A percentile compares a stretch with the other conserved stretches of the same genome.
Conservation (phyloP, 1,284 basidiomycete species). For the Rhodotorula sp. region DNA sequence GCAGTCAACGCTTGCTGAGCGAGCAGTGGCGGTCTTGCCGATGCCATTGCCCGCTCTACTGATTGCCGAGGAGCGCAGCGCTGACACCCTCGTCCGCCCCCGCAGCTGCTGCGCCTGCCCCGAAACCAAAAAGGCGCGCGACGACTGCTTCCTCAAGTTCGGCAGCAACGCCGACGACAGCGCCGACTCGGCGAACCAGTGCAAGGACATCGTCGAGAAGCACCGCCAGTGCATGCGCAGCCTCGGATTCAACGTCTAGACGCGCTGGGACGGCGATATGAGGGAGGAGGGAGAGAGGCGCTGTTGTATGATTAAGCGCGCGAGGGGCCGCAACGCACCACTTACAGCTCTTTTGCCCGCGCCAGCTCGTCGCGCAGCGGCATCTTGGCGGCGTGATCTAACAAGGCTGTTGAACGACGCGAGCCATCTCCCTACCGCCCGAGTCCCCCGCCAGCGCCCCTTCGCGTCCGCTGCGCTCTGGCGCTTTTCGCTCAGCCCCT, state of each 20-base stretch:
- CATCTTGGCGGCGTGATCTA: too few relatives aligned
- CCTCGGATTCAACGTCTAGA: slow-evolving; percentile 51
- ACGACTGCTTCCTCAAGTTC: slow-evolving; percentile 85
- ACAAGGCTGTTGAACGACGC: too few relatives aligned
- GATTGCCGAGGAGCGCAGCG: slow-evolving; percentile 81
- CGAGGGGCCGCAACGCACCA: too few relatives aligned
- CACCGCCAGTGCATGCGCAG: slow-evolving; percentile 89
- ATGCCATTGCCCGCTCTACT: slow-evolving; percentile 51
- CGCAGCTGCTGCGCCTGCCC: slow-evolving; percentile 86
- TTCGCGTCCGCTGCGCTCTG: too few relatives aligned
- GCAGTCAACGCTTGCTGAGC: too few relatives aligned
- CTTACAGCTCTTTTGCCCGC: too few relatives aligned
- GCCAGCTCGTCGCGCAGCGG: too few relatives aligned
- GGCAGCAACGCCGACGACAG: slow-evolving; percentile 60
- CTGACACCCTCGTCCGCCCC: not conserved
- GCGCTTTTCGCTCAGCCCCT: too few relatives aligned
- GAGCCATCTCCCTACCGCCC: too few relatives aligned
- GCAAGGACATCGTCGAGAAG: slow-evolving; percentile 72
- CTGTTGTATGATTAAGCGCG: not conserved
- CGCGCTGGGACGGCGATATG: not conserved
- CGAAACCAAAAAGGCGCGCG: slow-evolving; percentile 83
- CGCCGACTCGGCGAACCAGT: slow-evolving; percentile 69
- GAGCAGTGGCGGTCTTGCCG: not conserved
- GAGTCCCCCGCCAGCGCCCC: too few relatives aligned
- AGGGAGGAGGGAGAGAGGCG: not conserved